A percentile compares a stretch with the other conserved stretches of the same genome.
Evolutionary conservation across 768 basidiomycete genomes (phyloP).

Genomic region (Exsudoporus frostii): DNA sequence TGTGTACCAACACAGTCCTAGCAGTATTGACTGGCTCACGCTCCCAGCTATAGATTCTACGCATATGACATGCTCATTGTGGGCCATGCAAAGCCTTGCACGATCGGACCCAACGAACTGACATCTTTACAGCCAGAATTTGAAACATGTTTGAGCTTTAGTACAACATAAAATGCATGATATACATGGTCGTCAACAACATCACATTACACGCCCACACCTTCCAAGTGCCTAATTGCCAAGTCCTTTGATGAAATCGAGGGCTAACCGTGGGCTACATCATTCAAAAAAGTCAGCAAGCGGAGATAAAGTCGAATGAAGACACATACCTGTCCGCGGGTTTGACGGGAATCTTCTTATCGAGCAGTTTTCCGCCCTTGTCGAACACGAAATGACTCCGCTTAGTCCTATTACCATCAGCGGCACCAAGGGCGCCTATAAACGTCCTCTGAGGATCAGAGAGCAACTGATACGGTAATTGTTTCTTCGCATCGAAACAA

Average conservation of each 20-base stretch:
- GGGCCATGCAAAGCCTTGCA: too few species aligned
- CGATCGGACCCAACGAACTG: too few species aligned
- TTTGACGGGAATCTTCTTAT: slow-evolving; percentile 83
- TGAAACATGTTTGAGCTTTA: neutral
- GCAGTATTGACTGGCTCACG: too few species aligned
- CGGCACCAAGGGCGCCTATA: slow-evolving; percentile 80
- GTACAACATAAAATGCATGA: slow-evolving; percentile 7
- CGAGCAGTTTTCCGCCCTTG: slow-evolving; percentile 84
- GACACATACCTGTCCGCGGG: slow-evolving; percentile 70
- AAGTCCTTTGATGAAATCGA: slow-evolving; percentile 63
- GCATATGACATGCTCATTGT: too few species aligned
- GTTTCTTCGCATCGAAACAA: slow-evolving; percentile 50
- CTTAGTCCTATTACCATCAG: slow-evolving; percentile 76
- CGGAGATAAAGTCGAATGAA: neutral
- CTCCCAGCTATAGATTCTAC: too few species aligned
- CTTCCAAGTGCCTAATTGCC: slow-evolving; percentile 5
- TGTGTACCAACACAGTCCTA: too few species aligned
- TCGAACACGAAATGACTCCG: slow-evolving; percentile 93
- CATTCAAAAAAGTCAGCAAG: neutral
- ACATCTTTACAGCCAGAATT: too few species aligned
- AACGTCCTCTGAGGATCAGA: slow-evolving; percentile 85
- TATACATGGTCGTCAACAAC: slow-evolving; percentile 1
- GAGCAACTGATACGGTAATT: slow-evolving; percentile 79
- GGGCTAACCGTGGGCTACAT: slow-evolving; percentile 55
- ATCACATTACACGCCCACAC: neutral